A percentile compares a stretch with the other conserved stretches of the same genome.
Evolutionary conservation across 2,329 filamentous ascomycete genomes (phyloP).

Genomic region (Aciculosporium take): DNA sequence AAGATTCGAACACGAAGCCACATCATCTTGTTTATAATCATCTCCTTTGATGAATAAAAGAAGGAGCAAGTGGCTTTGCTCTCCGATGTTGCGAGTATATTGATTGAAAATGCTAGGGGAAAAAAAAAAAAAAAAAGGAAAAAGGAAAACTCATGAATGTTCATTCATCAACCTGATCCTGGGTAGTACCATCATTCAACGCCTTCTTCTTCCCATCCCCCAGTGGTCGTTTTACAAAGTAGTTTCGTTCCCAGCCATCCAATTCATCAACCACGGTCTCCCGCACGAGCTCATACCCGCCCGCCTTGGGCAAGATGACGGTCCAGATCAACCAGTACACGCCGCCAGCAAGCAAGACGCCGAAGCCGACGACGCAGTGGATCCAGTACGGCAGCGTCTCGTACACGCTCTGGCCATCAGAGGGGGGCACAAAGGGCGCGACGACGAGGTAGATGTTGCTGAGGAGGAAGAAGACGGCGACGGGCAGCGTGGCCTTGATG

Average conservation of each 20-base stretch:
- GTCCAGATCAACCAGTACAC: constrained; percentile 45
- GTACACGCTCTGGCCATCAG: constrained; percentile 37
- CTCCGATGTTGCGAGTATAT: no score
- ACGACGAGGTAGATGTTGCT: constrained; percentile 48
- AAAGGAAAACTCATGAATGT: neutral
- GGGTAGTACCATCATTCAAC: neutral
- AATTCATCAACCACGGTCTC: constrained; percentile 39
- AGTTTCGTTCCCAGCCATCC: constrained; percentile 48
- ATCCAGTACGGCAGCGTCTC: constrained; percentile 40
- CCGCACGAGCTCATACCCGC: constrained; percentile 40
- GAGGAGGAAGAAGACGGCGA: constrained; percentile 43
- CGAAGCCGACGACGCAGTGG: constrained; percentile 43
- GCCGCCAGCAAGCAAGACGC: constrained; percentile 35
- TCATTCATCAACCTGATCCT: neutral
- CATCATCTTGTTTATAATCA: no score
- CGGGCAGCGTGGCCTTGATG: constrained; percentile 38
- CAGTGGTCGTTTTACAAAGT: constrained; percentile 32
- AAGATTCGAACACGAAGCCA: no score
- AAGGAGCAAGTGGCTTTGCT: no score
- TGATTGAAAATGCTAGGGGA: no score
- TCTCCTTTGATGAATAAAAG: no score
- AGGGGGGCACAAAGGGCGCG: constrained; percentile 42
- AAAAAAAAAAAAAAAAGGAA: neutral
- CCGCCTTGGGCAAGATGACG: constrained; percentile 34
- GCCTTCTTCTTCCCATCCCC: no score